These are phyloP conservation scores for Thelonectria rubi DNA, from an alignment of 2,329 filamentous ascomycete species.

Conservation along the genomic window DNA sequence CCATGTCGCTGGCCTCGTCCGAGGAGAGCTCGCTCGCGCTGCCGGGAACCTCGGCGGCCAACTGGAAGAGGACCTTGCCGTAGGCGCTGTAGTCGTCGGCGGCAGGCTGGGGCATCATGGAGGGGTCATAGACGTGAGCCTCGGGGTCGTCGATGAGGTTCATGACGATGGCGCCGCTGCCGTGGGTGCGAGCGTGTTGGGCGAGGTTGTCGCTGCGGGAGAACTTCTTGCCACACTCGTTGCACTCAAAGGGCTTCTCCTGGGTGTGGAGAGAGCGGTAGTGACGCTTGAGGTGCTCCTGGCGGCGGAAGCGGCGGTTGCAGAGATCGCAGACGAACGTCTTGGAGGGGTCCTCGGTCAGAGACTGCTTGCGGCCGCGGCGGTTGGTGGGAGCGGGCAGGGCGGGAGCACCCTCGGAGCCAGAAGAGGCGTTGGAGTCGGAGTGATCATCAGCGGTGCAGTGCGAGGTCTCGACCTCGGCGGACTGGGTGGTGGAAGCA, in stretches of 20 bases:
- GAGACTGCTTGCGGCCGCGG: conserved; percentile 95
- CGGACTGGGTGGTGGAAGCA: conserved; percentile 47
- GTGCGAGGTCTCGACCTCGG: conserved; percentile 45
- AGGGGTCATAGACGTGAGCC: conserved; percentile 52
- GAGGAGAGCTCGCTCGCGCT: conserved; percentile 68
- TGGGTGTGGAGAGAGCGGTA: conserved; percentile 98
- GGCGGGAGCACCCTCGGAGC: conserved; percentile 55
- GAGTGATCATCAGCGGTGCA: conserved; percentile 50
- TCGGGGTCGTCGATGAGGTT: conserved; percentile 81
- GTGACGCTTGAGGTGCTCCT: conserved; percentile 98
- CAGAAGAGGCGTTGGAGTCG: conserved; percentile 52
- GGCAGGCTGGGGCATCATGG: conserved; percentile 54
- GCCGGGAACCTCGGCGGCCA: conserved; percentile 76
- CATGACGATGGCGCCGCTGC: conserved; percentile 89
- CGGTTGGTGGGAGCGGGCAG: conserved; percentile 76
- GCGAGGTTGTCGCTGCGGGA: conserved; percentile 97
- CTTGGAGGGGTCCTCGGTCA: conserved; percentile 98
- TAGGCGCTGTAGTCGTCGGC: conserved; percentile 73
- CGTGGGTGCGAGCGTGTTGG: conserved; percentile 94
- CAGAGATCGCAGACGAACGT: conserved; percentile 97
- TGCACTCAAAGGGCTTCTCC: conserved; percentile 98
- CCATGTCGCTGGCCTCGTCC: conserved; percentile 60
- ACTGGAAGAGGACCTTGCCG: conserved; percentile 83
- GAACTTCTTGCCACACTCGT: conserved; percentile 99
- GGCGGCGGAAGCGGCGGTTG: conserved; percentile 95